Percentiles rank a stretch among this genome's conserved stretches.
These are phyloP conservation scores for Ascochyta pisi DNA, from an alignment of 2,329 filamentous ascomycete species.

Conservation along the genomic window DNA sequence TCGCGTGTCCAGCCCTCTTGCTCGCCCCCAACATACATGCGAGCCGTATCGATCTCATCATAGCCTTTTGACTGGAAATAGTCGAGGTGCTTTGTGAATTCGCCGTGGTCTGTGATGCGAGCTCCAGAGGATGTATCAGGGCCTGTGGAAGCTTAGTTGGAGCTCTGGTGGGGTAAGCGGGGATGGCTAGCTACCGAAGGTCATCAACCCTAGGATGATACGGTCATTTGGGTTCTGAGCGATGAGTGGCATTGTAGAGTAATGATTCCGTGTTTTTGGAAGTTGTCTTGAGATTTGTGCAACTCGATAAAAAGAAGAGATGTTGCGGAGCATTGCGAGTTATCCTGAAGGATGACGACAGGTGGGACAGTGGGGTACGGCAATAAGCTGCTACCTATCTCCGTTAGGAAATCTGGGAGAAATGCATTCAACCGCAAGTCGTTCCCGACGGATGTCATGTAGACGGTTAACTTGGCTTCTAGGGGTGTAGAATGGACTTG, in stretches of 20 bases:
- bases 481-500: too few relatives aligned
- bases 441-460: background rate
- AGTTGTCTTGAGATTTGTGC: conserved; percentile 8
- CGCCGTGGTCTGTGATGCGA: conserved; percentile 73
- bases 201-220: conserved; percentile 86
- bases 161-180: conserved; percentile 5
- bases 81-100: conserved; percentile 76
- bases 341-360: conserved; percentile 14
- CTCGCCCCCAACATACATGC: conserved; percentile 72
- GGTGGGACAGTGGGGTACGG: conserved; percentile 17
- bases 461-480: too few relatives aligned
- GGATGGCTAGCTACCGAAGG: conserved; percentile 62
- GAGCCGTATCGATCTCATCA: conserved; percentile 84
- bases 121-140: conserved; percentile 67
- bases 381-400: conserved; percentile 9
- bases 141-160: conserved; percentile 43
- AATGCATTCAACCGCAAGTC: background rate
- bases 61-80: conserved; percentile 80
- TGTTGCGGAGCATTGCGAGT: conserved; percentile 8
- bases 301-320: conserved; percentile 4
- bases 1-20: conserved; percentile 82
- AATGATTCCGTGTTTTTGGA: background rate
- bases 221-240: conserved; percentile 63
- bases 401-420: background rate
- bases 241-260: conserved; percentile 35